These are phyloP conservation scores for Oehlia diaphana DNA, from an alignment of 192 early-diverging fungal genomes.

Conservation along the genomic window DNA sequence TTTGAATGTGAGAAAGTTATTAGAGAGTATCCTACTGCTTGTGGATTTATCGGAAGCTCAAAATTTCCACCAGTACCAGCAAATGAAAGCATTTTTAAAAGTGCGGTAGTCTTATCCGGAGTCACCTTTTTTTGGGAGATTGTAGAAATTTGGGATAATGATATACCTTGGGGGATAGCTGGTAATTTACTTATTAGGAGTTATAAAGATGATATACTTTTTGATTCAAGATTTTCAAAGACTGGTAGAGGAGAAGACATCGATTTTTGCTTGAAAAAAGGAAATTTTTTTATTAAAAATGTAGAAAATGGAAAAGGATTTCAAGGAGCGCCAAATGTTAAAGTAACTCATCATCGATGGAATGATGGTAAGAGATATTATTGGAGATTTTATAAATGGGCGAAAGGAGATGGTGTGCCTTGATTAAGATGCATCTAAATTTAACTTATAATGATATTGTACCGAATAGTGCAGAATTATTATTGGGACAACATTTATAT, in stretches of 20 bases:
- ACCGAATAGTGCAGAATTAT: background rate
- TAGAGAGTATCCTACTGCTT: background rate
- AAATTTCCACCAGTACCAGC: background rate
- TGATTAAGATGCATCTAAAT: conserved; percentile 10
- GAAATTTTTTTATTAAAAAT: background rate
- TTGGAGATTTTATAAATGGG: conserved; percentile 5
- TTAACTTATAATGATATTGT: background rate
- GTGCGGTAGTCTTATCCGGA: background rate
- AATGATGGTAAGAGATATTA: background rate
- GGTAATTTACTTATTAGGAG: conserved; percentile 7
- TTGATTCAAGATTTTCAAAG: conserved; percentile 6
- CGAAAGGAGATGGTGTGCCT: background rate
- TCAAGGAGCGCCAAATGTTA: background rate
- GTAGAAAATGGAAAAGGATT: background rate
- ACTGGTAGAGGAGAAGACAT: conserved; percentile 19
- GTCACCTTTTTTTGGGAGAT: conserved; percentile 24
- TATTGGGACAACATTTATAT: background rate
- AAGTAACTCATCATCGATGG: conserved; percentile 6
- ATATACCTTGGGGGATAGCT: conserved; percentile 13
- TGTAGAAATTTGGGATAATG: background rate
- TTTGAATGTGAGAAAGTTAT: conserved; percentile 18
- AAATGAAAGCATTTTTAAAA: background rate
- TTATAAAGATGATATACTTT: background rate
- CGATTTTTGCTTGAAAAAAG: conserved; percentile 12
- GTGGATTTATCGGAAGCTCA: conserved; percentile 8